Evolutionary conservation across 192 early-diverging fungal species (phyloP), one percentile per base, ranked within the genome.

Genomic region (Dissophora ornata): DNA sequence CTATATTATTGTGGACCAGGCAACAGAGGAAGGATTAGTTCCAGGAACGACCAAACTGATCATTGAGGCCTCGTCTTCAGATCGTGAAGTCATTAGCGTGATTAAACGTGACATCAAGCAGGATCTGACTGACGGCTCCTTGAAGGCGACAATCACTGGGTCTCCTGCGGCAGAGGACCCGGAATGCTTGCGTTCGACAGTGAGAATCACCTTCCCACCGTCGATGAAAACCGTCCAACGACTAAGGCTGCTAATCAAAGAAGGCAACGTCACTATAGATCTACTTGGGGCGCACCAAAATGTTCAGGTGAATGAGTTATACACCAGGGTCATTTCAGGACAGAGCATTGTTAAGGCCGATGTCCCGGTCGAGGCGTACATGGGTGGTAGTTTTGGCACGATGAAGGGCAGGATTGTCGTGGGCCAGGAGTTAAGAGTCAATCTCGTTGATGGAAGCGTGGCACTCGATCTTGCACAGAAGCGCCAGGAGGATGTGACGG

Each of bases 251-350:
- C 7, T 18, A 13, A 18, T 59, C 13, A 36, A 18, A 13, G 57
- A 69, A 22, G 67, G 57, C 22, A 60, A 57, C 6, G 25, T 58
- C 21, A 53, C 57, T 2, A 25, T 60, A 1, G 45, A 54, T 6
- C 18, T 69, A n/a, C 12, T 46, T 18, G 49, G 46, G 4, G 3
- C 48, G 3, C 30, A 45, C 12, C 18, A 11, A 16, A 8, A 0
- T 11, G 19, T 60, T 15, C 47, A 25, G 24, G 40, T 55, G 2
- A n/a, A 33, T 2, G 26, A 32, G 1, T 40, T 60, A 15, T 42
- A 69, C 15, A 21, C 48, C 10, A 51, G 18, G 6, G 67, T 60
- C 7, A 69, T 69, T 3, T 53, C 67, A 0, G 67, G 67, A 42
- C 45, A 60, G 12, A 69, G 25, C n/a, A 5, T 21, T 46, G 41